A percentile compares a stretch with the other conserved stretches of the same genome.
These are phyloP conservation scores for Sclerotinia trifoliorum DNA, from an alignment of 2,329 filamentous ascomycete species.

Conservation along the genomic window DNA sequence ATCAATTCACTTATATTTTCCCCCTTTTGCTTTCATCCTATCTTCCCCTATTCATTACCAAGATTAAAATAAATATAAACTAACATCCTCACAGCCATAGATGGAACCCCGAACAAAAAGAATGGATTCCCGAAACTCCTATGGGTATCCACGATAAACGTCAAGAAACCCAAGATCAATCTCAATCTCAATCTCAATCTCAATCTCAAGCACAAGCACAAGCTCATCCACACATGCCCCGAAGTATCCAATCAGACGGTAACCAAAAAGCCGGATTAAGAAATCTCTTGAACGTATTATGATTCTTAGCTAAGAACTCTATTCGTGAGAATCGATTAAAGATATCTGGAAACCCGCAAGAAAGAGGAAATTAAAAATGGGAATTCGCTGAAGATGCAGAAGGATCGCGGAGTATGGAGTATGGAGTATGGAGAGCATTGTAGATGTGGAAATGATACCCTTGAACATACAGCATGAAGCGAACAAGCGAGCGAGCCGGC, in stretches of 20 bases:
- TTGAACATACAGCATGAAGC: neutral
- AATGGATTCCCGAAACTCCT: conserved; percentile 48
- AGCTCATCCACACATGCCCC: conserved; percentile 29
- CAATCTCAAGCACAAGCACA: neutral
- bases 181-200: too few species aligned
- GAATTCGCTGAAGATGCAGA: too few species aligned
- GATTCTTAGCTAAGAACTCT: neutral
- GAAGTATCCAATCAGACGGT: conserved; percentile 28
- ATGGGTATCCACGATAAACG: neutral
- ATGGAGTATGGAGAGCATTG: neutral
- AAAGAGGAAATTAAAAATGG: neutral
- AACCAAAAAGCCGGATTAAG: conserved; percentile 27
- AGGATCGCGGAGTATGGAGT: neutral
- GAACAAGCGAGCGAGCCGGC: neutral
- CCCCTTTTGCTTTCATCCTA: neutral
- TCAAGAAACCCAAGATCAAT: neutral
- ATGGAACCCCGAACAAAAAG: conserved; percentile 57
- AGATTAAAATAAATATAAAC: conserved; percentile 17
- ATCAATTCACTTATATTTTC: neutral
- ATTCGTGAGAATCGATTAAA: neutral
- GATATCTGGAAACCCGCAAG: neutral
- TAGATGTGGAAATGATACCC: neutral
- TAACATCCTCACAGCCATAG: conserved; percentile 49
- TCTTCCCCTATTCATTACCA: neutral
- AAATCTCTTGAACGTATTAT: conserved; percentile 30